Percentiles rank a stretch among this genome's conserved stretches.
Evolutionary conservation across 1,284 basidiomycete genomes (phyloP).

Genomic region (Leccinum brunneo-olivaceum): DNA sequence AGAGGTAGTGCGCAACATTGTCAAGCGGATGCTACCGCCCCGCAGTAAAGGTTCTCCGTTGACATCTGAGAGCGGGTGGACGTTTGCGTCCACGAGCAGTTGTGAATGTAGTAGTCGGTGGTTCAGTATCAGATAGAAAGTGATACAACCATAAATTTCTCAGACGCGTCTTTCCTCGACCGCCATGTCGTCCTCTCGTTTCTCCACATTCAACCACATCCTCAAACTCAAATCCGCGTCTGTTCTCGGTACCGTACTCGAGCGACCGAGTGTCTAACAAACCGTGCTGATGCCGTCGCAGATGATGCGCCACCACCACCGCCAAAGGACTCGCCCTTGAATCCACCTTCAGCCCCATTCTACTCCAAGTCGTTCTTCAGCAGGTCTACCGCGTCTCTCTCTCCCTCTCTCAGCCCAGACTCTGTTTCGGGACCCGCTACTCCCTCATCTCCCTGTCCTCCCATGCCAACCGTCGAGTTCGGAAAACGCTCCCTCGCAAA

Average conservation of each 20-base stretch:
- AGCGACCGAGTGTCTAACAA: too few species aligned
- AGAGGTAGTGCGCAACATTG: slow-evolving; percentile 19
- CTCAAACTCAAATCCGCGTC: slow-evolving; percentile 39
- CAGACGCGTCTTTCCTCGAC: too few species aligned
- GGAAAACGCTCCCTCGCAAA: slow-evolving; percentile 5
- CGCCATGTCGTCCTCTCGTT: slow-evolving; percentile 37
- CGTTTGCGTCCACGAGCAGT: slow-evolving; percentile 13
- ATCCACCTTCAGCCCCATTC: slow-evolving; percentile 8
- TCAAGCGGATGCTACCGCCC: slow-evolving; percentile 19
- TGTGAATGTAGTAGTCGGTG: too few species aligned
- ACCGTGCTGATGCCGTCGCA: not conserved
- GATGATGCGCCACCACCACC: slow-evolving; percentile 43
- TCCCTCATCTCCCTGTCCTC: slow-evolving; percentile 32
- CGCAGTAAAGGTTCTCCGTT: not conserved
- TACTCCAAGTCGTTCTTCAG: slow-evolving; percentile 35
- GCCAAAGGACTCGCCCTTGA: slow-evolving; percentile 51
- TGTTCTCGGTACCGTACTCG: slow-evolving; percentile 5
- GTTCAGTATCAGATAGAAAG: too few species aligned
- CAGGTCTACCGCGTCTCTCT: slow-evolving; percentile 49
- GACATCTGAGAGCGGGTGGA: slow-evolving; percentile 16
- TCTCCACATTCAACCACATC: slow-evolving; percentile 55
- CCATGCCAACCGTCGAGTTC: slow-evolving; percentile 8
- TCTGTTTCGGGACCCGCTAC: slow-evolving; percentile 28
- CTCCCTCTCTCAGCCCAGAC: slow-evolving; percentile 36
- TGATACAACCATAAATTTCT: too few species aligned